These are phyloP conservation scores for Suillus decipiens DNA, from an alignment of 768 basidiomycete species.

Conservation along the genomic window DNA sequence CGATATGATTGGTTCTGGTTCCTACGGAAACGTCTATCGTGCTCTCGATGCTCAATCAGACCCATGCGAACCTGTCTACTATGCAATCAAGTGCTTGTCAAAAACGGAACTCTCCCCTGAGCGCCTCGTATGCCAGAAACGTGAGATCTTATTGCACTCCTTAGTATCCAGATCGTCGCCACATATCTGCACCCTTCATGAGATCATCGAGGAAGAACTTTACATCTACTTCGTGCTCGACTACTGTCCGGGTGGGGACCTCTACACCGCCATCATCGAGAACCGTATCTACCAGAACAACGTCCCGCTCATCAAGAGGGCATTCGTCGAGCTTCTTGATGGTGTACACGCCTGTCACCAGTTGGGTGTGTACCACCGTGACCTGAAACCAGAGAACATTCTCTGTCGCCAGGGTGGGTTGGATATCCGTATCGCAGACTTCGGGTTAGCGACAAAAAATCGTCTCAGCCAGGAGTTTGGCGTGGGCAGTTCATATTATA, in stretches of 20 bases:
- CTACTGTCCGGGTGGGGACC: constrained; percentile 59
- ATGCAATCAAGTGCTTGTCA: constrained; percentile 78
- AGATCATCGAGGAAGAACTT: constrained; percentile 57
- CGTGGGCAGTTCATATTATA: constrained; percentile 63
- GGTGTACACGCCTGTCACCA: constrained; percentile 76
- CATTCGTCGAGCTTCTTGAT: constrained; percentile 80
- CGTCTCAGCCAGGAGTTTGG: constrained; percentile 50
- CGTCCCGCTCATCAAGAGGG: constrained; percentile 58
- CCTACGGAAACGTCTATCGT: constrained; percentile 77
- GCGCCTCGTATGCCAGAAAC: constrained; percentile 58
- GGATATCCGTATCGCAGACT: constrained; percentile 69
- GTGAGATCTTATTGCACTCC: constrained; percentile 67
- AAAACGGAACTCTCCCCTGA: constrained; percentile 55
- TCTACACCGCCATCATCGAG: constrained; percentile 71
- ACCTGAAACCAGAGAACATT: constrained; percentile 86
- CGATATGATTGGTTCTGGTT: constrained; percentile 68
- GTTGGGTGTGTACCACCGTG: constrained; percentile 76
- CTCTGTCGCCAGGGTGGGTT: constrained; percentile 56
- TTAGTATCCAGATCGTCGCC: constrained; percentile 51
- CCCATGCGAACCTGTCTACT: constrained; percentile 42
- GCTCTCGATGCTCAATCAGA: constrained; percentile 55
- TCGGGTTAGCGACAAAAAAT: constrained; percentile 64
- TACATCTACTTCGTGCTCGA: constrained; percentile 72
- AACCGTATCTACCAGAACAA: constrained; percentile 54
- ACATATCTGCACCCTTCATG: constrained; percentile 70